Conservation (phyloP, 2,329 filamentous ascomycete species). For the Phaeosphaeriaceae sp. region DNA sequence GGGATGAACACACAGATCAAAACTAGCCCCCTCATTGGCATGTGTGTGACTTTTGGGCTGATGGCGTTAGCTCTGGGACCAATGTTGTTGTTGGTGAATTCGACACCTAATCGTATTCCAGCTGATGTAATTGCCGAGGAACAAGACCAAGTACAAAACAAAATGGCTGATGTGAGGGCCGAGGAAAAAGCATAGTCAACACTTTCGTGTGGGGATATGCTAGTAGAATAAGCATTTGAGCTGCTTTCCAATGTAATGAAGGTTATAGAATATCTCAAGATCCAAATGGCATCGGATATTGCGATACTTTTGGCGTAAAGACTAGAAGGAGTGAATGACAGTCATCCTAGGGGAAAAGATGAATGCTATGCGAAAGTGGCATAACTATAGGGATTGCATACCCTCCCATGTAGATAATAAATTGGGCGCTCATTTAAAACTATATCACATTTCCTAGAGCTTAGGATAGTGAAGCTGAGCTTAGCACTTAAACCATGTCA, state of each 20-base stretch:
- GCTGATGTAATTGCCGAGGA: slow-evolving; percentile 39
- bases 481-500: too few species aligned
- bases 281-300: slow-evolving; percentile 21
- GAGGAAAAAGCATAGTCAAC: slow-evolving; percentile 16
- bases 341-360: too few species aligned
- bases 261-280: too few species aligned
- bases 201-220: neutral
- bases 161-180: slow-evolving; percentile 17
- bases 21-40: slow-evolving; percentile 33
- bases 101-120: slow-evolving; percentile 42
- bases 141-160: slow-evolving; percentile 20
- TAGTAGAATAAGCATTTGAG: neutral
- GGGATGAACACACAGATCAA: slow-evolving; percentile 41
- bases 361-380: too few species aligned
- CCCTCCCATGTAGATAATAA: too few species aligned
- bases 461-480: too few species aligned
- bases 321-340: slow-evolving; percentile 16
- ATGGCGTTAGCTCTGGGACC: slow-evolving; percentile 40
- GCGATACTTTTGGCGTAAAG: too few species aligned
- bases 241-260: neutral
- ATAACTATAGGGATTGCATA: too few species aligned
- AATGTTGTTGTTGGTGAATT: slow-evolving; percentile 41
- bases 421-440: too few species aligned
- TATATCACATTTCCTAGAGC: too few species aligned
- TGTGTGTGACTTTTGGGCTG: slow-evolving; percentile 42